Evolutionary conservation across 768 basidiomycete genomes (phyloP).

Genomic region (Leccinum arenicola): DNA sequence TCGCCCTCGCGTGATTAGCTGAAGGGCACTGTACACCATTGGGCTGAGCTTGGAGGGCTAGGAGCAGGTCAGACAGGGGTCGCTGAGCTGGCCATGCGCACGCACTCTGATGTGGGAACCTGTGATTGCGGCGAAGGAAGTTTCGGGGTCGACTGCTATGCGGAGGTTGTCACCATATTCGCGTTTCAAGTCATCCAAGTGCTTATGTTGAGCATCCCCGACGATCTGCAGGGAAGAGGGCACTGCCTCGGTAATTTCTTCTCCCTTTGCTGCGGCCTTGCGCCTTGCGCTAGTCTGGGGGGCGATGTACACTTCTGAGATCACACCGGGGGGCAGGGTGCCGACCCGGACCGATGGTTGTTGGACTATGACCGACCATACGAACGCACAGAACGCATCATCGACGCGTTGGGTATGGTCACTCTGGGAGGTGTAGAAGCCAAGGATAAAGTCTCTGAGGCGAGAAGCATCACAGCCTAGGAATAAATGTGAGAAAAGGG

Average conservation of each 20-base stretch:
- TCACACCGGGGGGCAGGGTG: conserved; percentile 52
- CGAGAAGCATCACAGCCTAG: conserved; percentile 75
- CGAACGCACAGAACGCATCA: conserved; percentile 71
- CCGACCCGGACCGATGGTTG: conserved; percentile 79
- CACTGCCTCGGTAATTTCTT: conserved; percentile 41
- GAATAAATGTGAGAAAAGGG: conserved; percentile 21
- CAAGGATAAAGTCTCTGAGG: conserved; percentile 63
- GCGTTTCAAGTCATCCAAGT: conserved; percentile 54
- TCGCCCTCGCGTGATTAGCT: conserved; percentile 79
- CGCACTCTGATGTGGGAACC: conserved; percentile 82
- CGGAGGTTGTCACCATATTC: conserved; percentile 64
- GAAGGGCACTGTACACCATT: conserved; percentile 81
- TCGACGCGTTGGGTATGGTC: conserved; percentile 59
- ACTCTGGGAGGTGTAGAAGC: conserved; percentile 52
- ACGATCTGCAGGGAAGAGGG: conserved; percentile 51
- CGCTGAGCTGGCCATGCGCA: conserved; percentile 4
- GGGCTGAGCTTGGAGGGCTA: conserved; percentile 80
- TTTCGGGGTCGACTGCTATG: conserved; percentile 72
- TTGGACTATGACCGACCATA: conserved; percentile 77
- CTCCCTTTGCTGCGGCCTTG: conserved; percentile 59
- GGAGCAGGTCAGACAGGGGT: conserved; percentile 7
- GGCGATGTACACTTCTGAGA: conserved; percentile 74
- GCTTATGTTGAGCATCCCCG: conserved; percentile 49
- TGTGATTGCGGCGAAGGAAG: conserved; percentile 75
- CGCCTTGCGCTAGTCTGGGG: conserved; percentile 67